phyloP scores from a whole-genome alignment of 2,329 filamentous ascomycete species.

The Alternaria burnsii region DNA sequence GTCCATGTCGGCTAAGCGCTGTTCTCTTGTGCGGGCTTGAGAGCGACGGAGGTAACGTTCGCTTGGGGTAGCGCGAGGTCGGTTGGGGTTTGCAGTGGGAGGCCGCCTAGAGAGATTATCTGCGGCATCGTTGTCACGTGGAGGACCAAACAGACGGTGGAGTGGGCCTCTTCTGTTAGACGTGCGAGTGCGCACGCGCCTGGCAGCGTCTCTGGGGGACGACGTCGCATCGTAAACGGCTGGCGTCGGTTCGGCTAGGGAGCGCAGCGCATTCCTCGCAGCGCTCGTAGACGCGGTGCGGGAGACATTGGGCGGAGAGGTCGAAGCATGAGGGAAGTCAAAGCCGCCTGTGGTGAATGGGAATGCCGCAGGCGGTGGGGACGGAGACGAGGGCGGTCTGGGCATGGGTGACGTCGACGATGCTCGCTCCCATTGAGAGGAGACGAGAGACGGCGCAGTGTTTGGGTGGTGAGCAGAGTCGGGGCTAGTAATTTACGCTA shows the following conservation, averaged over 20 bases:
- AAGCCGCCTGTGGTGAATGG: slow-evolving; percentile 52
- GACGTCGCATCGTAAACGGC: slow-evolving; percentile 16
- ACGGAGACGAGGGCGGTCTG: slow-evolving; percentile 38
- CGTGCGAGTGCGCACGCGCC: slow-evolving; percentile 18
- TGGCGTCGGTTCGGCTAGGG: slow-evolving; percentile 14
- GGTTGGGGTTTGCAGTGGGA: slow-evolving; percentile 33
- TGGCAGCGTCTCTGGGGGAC: slow-evolving; percentile 17
- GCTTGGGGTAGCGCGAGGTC: slow-evolving; percentile 46
- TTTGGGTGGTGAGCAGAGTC: neutral
- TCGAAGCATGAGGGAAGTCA: slow-evolving; percentile 57
- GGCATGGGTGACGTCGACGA: slow-evolving; percentile 43
- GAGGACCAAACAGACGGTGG: slow-evolving; percentile 31
- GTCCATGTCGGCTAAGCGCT: slow-evolving; percentile 35
- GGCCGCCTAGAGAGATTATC: slow-evolving; percentile 24
- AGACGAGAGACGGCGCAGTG: neutral
- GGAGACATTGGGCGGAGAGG: slow-evolving; percentile 28
- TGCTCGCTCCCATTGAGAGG: slow-evolving; percentile 23
- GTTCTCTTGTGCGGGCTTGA: slow-evolving; percentile 40
- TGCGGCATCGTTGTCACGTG: slow-evolving; percentile 30
- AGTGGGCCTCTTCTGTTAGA: slow-evolving; percentile 26
- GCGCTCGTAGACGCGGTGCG: slow-evolving; percentile 9
- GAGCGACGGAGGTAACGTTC: slow-evolving; percentile 48
- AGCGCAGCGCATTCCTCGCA: slow-evolving; percentile 17
- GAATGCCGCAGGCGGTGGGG: slow-evolving; percentile 39
- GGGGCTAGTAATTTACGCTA: neutral